Percentiles rank a stretch among this genome's conserved stretches.
Conservation (phyloP, 192 early-diverging fungal genomes). For the Coemansia sp. region DNA sequence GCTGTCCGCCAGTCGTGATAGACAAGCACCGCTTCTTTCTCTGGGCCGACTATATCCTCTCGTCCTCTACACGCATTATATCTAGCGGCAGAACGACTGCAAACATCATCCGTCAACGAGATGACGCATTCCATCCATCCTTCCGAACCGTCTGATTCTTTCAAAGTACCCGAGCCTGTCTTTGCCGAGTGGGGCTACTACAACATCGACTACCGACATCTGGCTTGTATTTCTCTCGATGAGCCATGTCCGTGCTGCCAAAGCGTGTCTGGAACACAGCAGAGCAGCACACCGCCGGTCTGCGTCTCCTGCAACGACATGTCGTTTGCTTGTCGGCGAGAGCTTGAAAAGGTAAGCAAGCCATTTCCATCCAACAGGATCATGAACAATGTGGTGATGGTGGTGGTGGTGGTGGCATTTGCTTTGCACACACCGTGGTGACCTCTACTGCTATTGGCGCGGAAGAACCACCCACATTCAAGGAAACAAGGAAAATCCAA, state of each 20-base stretch:
- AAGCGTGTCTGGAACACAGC: background rate
- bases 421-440: no score
- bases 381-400: no score
- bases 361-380: background rate
- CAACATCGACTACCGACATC: conserved; percentile 31
- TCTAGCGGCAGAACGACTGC: background rate
- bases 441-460: background rate
- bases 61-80: background rate
- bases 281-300: conserved; percentile 2
- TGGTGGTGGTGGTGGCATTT: no score
- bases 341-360: conserved; percentile 44
- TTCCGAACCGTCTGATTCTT: conserved; percentile 10
- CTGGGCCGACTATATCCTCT: background rate
- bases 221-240: conserved; percentile 18
- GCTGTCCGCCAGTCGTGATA: background rate
- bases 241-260: conserved; percentile 13
- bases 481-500: background rate
- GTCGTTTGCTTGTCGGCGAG: conserved; percentile 16
- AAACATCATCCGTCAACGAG: background rate
- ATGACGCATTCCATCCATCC: background rate
- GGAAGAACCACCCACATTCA: background rate
- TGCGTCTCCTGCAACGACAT: conserved; percentile 23
- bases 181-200: conserved; percentile 53
- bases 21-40: background rate
- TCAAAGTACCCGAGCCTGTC: conserved; percentile 30